A percentile compares a stretch with the other conserved stretches of the same genome.
These are phyloP conservation scores for Nepenthes gracilis DNA, from an alignment of 148 eudicot species.

Conservation along the genomic window DNA sequence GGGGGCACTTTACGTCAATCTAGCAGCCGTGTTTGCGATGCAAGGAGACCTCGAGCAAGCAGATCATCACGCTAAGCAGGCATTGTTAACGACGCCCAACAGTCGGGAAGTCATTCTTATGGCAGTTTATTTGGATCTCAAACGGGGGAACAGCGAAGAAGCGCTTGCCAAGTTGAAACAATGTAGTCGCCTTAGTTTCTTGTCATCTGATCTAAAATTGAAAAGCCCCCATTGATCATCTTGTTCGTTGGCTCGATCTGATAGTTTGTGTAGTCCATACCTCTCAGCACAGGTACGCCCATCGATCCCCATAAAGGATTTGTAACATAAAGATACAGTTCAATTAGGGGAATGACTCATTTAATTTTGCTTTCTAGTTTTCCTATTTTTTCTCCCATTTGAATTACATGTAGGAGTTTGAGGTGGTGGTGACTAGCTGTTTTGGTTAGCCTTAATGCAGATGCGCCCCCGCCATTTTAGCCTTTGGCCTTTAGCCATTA, in stretches of 20 bases:
- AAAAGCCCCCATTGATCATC: conserved; percentile 29
- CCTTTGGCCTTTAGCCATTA: no score
- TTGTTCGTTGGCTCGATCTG: conserved; percentile 13
- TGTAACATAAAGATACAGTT: conserved; percentile 85
- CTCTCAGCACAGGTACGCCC: conserved; percentile 35
- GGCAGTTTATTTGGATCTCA: conserved; percentile 57
- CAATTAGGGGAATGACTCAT: conserved; percentile 44
- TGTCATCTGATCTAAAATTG: conserved; percentile 26
- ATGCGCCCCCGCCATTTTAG: no score
- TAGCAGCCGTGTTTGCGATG: conserved; percentile 45
- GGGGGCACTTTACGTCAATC: conserved; percentile 50
- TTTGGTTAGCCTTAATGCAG: no score
- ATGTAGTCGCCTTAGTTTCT: conserved; percentile 40
- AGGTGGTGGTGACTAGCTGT: no score
- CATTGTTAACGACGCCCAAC: conserved; percentile 41
- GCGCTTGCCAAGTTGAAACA: conserved; percentile 68
- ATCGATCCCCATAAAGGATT: conserved; percentile 31
- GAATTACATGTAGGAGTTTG: no score
- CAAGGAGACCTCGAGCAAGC: conserved; percentile 77
- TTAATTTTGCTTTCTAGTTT: neutral
- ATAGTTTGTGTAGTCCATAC: conserved; percentile 26
- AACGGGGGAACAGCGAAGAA: conserved; percentile 40
- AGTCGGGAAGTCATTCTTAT: conserved; percentile 56
- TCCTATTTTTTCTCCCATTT: neutral
- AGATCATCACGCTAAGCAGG: conserved; percentile 26